These are phyloP conservation scores for Talaromyces sp. DNA, from an alignment of 2,329 filamentous ascomycete genomes.

Conservation along the genomic window DNA sequence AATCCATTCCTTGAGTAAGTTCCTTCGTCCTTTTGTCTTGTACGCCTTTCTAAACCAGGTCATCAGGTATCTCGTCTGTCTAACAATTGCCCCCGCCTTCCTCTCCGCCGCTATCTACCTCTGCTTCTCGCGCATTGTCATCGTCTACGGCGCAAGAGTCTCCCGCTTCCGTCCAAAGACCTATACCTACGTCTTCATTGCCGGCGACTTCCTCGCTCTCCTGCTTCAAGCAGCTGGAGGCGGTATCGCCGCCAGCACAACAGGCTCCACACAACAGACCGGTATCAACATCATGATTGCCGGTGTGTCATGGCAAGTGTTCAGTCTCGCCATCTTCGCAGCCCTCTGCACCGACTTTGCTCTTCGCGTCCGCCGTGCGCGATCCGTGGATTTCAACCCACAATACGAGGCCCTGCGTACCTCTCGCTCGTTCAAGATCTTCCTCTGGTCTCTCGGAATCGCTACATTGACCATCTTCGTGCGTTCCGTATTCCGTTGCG, in stretches of 20 bases:
- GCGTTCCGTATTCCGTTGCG: slow-evolving; percentile 51
- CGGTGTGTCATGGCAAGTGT: slow-evolving; percentile 60
- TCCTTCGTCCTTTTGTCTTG: slow-evolving; percentile 9
- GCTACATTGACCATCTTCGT: slow-evolving; percentile 47
- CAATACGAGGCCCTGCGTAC: slow-evolving; percentile 17
- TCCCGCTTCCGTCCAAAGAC: slow-evolving; percentile 33
- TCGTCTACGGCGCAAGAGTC: slow-evolving; percentile 33
- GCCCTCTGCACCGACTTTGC: slow-evolving; percentile 51
- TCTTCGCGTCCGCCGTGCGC: slow-evolving; percentile 31
- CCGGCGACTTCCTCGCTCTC: slow-evolving; percentile 61
- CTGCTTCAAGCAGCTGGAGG: slow-evolving; percentile 60
- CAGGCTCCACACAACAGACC: slow-evolving; percentile 33
- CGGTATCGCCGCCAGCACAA: slow-evolving; percentile 50
- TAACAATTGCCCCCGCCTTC: slow-evolving; percentile 65
- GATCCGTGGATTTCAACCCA: slow-evolving; percentile 17
- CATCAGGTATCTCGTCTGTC: slow-evolving; percentile 57
- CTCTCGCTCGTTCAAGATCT: slow-evolving; percentile 12
- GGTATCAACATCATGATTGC: slow-evolving; percentile 66
- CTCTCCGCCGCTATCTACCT: slow-evolving; percentile 64
- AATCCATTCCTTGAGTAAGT: slow-evolving; percentile 45
- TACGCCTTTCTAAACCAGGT: slow-evolving; percentile 29
- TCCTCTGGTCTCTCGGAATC: slow-evolving; percentile 31
- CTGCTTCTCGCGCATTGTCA: slow-evolving; percentile 48
- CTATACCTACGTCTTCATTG: slow-evolving; percentile 53
- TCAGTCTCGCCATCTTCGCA: slow-evolving; percentile 56